Percentiles rank a stretch among this genome's conserved stretches.
These are phyloP conservation scores for Trichophyton benhamiae DNA, from an alignment of 2,329 filamentous ascomycete species.

Conservation along the genomic window DNA sequence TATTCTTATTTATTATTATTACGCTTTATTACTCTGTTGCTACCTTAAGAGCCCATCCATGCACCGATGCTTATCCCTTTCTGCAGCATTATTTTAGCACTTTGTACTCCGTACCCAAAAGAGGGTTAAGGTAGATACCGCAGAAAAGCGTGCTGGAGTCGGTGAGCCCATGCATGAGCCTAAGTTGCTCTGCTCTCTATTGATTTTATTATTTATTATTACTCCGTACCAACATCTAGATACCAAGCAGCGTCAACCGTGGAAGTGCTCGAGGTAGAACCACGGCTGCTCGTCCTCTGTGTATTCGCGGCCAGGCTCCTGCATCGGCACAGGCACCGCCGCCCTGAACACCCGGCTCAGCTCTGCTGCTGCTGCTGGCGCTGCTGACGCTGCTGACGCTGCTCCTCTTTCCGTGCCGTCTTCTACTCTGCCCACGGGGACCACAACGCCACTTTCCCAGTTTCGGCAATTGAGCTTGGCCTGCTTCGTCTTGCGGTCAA, in stretches of 20 bases:
- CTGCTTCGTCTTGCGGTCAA: constrained; percentile 53
- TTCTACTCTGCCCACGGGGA: constrained; percentile 40
- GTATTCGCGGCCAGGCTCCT: constrained; percentile 23
- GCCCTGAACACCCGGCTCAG: constrained; percentile 24
- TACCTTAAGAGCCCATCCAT: too few species aligned
- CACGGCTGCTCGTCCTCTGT: constrained; percentile 16
- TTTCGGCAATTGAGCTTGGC: constrained; percentile 76
- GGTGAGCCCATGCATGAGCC: background rate
- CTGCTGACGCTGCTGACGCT: too few species aligned
- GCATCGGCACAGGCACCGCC: constrained; percentile 36
- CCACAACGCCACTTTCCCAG: constrained; percentile 86
- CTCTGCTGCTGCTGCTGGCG: background rate
- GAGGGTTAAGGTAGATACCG: background rate
- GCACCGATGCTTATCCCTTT: too few species aligned
- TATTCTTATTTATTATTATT: too few species aligned
- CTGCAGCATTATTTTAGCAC: too few species aligned
- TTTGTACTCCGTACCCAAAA: too few species aligned
- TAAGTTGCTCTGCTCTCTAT: too few species aligned
- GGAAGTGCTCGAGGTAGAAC: constrained; percentile 13
- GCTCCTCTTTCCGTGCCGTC: constrained; percentile 13
- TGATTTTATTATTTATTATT: too few species aligned
- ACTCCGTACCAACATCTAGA: too few species aligned
- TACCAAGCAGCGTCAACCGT: too few species aligned
- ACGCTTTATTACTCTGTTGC: background rate
- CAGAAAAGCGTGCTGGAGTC: background rate